A percentile compares a stretch with the other conserved stretches of the same genome.
Evolutionary conservation across 306 rosid genomes (phyloP).

Genomic region (Pueraria montana): DNA sequence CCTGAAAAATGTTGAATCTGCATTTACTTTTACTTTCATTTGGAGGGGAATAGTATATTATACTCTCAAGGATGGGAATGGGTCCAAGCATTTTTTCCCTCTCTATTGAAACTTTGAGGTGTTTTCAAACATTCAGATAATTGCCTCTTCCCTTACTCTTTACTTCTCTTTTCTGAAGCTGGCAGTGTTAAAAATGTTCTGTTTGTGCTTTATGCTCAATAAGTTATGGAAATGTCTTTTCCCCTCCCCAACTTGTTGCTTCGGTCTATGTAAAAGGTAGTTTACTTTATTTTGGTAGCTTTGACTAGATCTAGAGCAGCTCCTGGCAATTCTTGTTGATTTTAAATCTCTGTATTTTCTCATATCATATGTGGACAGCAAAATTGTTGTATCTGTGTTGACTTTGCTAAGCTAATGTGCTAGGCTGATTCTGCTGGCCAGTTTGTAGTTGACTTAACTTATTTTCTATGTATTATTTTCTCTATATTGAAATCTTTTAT

Average conservation of each 20-base stretch:
- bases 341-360: constrained; percentile 18
- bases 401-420: constrained; percentile 17
- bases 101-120: constrained; percentile 31
- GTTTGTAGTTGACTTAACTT: constrained; percentile 12
- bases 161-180: constrained; percentile 26
- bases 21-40: constrained; percentile 20
- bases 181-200: constrained; percentile 36
- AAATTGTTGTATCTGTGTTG: constrained; percentile 24
- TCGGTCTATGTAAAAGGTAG: neutral
- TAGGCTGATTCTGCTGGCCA: constrained; percentile 21
- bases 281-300: constrained; percentile 41
- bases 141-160: constrained; percentile 19
- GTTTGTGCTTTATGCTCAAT: constrained; percentile 30
- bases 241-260: constrained; percentile 27
- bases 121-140: constrained; percentile 34
- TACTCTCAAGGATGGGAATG: neutral
- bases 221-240: constrained; percentile 28
- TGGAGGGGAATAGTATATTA: constrained; percentile 20
- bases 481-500: constrained; percentile 3
- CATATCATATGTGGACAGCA: constrained; percentile 1
- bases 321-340: constrained; percentile 27
- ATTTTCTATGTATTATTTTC: neutral
- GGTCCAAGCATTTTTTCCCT: constrained; percentile 10
- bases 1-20: constrained; percentile 35
- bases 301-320: constrained; percentile 12